phyloP scores from a whole-genome alignment of 148 eudicot genomes.

The Rhododendron ferrugineum region DNA sequence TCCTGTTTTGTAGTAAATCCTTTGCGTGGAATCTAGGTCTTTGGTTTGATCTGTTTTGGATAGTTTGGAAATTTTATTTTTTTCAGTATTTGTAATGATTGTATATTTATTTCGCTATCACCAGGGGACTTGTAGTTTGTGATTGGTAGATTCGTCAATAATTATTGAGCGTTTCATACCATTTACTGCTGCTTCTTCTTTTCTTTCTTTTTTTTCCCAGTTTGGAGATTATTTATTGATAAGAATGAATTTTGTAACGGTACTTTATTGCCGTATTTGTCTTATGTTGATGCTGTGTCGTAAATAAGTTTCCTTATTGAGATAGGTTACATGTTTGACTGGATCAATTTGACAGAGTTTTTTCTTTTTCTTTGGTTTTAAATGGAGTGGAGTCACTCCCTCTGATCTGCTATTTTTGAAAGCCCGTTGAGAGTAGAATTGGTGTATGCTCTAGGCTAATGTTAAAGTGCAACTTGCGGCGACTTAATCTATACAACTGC shows the following conservation, averaged over 20 bases:
- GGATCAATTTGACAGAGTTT: not conserved
- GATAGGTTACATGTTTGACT: not conserved
- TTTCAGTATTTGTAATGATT: not conserved
- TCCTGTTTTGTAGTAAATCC: not conserved
- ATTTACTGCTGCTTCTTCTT: not conserved
- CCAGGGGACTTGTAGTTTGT: not conserved
- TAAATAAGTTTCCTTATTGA: not conserved
- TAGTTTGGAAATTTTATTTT: not conserved
- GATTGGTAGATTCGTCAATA: slow-evolving; percentile 4
- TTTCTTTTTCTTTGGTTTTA: not conserved
- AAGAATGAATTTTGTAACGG: not conserved
- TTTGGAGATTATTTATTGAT: not conserved
- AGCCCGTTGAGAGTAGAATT: not conserved
- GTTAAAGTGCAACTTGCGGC: not conserved
- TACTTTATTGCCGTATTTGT: not conserved
- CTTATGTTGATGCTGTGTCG: not conserved
- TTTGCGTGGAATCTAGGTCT: not conserved
- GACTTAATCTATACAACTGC: not conserved
- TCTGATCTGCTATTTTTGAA: not conserved
- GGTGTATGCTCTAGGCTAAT: not conserved
- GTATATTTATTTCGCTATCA: not conserved
- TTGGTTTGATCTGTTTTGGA: not conserved
- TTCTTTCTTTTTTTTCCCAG: not conserved
- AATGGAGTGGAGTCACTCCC: not conserved
- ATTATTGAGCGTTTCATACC: not conserved